Evolutionary conservation across 352 stramenopile species (phyloP), one percentile per base, ranked within the genome.

Genomic region (Pythium chondricola): DNA sequence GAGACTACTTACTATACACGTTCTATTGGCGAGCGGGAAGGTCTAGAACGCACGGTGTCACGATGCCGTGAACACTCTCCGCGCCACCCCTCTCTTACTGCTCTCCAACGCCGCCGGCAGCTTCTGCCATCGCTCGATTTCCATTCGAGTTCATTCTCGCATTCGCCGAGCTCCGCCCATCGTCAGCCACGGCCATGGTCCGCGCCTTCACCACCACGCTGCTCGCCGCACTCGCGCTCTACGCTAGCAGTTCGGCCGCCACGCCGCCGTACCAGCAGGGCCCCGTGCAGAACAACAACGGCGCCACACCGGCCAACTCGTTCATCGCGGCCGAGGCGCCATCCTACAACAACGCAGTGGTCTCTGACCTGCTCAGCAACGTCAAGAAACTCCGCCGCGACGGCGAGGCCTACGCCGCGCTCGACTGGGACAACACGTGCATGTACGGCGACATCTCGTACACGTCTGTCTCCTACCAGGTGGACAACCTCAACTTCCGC

Each of bases 381-480:
- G 39, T 81, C 22, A 52, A 46, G 20, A 52, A 41, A 6, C 51
- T 75, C 17, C 72, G 69, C 22, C 48, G 20, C 6, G 32, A 59
- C 9, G 59, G 69, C n/a, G 58, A 76, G 58, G 63, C 59, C 25
- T 84, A 79, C 52, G 67, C 60, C 21, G 61, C 76, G 32, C 81
- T 81, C 44, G 72, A 81, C 53, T 81, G 72, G 72, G 72, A 83
- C 51, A 81, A 81, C 60, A 84, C 72, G 52, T 79, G 69, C 65
- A 79, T 77, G 64, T 84, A 58, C 52, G 69, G 72, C 35, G 69
- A 84, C 58, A 82, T 84, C 44, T 79, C 67, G 61, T 81, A 84
- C 65, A 81, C 72, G 22, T 77, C 67, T 8, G 62, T 82, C 18
- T 67, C 62, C 44, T 84, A 78, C 63, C 69, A 84, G 36, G 60